Evolutionary conservation across 2,329 filamentous ascomycete species (phyloP).

Genomic region (Aureobasidium leucospermi): DNA sequence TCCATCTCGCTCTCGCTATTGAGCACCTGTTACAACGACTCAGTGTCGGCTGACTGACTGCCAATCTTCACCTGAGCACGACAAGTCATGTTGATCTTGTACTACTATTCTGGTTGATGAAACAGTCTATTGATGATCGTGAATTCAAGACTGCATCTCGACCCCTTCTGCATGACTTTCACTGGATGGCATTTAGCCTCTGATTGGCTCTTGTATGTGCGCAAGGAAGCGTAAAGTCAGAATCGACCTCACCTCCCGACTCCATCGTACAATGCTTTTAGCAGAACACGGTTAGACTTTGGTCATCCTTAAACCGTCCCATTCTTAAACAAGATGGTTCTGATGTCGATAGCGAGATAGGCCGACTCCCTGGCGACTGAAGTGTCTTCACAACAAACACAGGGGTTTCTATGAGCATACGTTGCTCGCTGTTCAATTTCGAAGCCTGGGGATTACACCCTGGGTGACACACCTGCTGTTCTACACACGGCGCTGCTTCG

Average conservation of each 20-base stretch:
- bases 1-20: conserved; percentile 2
- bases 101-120: background rate
- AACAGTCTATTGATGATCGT: background rate
- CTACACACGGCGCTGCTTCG: no score
- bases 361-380: no score
- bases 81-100: background rate
- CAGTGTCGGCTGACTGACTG: conserved; percentile 2
- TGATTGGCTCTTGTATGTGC: background rate
- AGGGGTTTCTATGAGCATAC: no score
- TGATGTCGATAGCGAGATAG: no score
- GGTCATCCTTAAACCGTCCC: background rate
- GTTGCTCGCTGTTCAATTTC: no score
- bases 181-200: background rate
- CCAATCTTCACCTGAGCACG: background rate
- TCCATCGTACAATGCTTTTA: background rate
- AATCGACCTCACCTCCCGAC: background rate
- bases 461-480: no score
- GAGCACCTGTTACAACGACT: background rate
- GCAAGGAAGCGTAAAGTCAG: background rate
- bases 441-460: no score
- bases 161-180: background rate
- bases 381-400: no score
- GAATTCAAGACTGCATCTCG: background rate
- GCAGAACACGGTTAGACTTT: background rate
- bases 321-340: background rate